phyloP scores from a whole-genome alignment of 2,329 filamentous ascomycete species.

The Tympanopsis confertula region DNA sequence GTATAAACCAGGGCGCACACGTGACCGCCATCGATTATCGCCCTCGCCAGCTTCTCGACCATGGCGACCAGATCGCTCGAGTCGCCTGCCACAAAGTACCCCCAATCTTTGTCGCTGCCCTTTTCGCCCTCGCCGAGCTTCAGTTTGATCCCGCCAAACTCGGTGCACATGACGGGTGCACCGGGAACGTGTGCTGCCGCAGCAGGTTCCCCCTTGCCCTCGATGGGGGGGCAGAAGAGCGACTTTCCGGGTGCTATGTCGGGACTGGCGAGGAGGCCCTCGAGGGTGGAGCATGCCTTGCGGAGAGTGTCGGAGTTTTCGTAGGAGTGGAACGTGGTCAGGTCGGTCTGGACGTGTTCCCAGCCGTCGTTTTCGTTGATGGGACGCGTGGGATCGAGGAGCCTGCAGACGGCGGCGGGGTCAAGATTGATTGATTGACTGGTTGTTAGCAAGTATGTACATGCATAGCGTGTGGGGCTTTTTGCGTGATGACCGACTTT shows the following conservation, averaged over 20 bases:
- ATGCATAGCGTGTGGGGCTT: no score
- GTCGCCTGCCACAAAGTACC: slow-evolving; percentile 55
- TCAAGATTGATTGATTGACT: no score
- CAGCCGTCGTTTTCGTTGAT: slow-evolving; percentile 65
- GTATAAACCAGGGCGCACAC: slow-evolving; percentile 56
- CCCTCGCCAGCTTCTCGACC: slow-evolving; percentile 45
- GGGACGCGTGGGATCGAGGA: slow-evolving; percentile 50
- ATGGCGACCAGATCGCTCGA: slow-evolving; percentile 44
- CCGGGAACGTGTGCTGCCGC: slow-evolving; percentile 38
- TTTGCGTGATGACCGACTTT: slow-evolving; percentile 34
- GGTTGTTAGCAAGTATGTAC: no score
- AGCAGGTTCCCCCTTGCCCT: slow-evolving; percentile 18
- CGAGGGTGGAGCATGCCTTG: slow-evolving; percentile 37
- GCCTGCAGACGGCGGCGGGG: slow-evolving; percentile 16
- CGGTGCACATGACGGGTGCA: slow-evolving; percentile 52
- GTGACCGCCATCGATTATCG: slow-evolving; percentile 40
- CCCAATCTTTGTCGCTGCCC: slow-evolving; percentile 43
- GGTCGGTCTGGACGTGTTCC: slow-evolving; percentile 54
- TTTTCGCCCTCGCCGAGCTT: slow-evolving; percentile 27
- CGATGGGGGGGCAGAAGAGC: slow-evolving; percentile 38
- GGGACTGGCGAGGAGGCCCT: slow-evolving; percentile 40
- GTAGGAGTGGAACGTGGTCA: slow-evolving; percentile 61
- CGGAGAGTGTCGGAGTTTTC: slow-evolving; percentile 42
- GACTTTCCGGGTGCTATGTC: slow-evolving; percentile 25
- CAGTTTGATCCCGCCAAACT: slow-evolving; percentile 61